These are phyloP conservation scores for Anthoceros angustus DNA, from an alignment of 225 moss, liverwort and hornwort species.

Conservation along the genomic window DNA sequence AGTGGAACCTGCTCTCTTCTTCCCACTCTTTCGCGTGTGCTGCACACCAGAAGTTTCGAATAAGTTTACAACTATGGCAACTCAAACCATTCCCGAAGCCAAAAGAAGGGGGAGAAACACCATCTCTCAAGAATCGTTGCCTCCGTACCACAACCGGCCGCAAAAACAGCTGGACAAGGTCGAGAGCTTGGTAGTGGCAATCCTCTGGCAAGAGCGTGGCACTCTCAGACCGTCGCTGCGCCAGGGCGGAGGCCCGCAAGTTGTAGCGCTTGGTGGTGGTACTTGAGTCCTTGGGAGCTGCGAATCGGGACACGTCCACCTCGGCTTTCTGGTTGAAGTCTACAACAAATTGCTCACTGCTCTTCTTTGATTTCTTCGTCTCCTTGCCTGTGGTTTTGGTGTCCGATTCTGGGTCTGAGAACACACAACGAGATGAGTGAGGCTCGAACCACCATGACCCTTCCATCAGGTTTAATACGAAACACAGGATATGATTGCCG, in stretches of 20 bases:
- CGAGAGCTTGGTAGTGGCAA: slow-evolving; percentile 55
- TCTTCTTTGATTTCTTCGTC: neutral
- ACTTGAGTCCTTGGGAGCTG: slow-evolving; percentile 24
- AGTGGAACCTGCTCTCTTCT: slow-evolving; percentile 35
- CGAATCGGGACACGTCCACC: slow-evolving; percentile 11
- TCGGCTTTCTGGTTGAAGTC: neutral
- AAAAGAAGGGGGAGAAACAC: neutral
- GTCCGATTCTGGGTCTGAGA: neutral
- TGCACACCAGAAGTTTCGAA: slow-evolving; percentile 17
- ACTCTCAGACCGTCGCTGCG: slow-evolving; percentile 35
- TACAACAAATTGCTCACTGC: neutral
- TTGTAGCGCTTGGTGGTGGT: neutral
- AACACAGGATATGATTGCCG: slow-evolving; percentile 2
- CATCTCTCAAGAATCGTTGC: neutral
- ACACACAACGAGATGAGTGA: neutral
- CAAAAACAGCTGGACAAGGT: slow-evolving; percentile 60
- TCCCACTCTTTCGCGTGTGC: slow-evolving; percentile 46
- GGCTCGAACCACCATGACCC: neutral
- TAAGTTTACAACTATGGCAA: neutral
- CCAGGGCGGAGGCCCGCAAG: slow-evolving; percentile 26
- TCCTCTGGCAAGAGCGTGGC: slow-evolving; percentile 63
- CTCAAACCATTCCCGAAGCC: neutral
- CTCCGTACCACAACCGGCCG: slow-evolving; percentile 52
- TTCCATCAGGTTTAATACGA: neutral
- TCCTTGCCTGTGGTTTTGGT: neutral